Evolutionary conservation across 257 asterid species (phyloP).

Genomic region (Penstemon eatonii): DNA sequence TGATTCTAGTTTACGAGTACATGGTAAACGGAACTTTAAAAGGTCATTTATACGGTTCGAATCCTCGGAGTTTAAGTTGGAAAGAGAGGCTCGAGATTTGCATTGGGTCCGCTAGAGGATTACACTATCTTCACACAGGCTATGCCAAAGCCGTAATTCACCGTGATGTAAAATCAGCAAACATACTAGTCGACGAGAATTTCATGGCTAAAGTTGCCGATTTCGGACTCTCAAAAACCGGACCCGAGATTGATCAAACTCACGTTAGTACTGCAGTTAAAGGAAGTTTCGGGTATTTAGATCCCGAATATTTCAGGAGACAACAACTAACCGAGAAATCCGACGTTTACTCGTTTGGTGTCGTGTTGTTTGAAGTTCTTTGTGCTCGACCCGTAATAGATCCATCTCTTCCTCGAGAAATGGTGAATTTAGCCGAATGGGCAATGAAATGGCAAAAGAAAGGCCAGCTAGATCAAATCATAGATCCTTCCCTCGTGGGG

Average conservation of each 20-base stretch:
- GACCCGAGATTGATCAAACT: slow-evolving; percentile 84
- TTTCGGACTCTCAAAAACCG: slow-evolving; percentile 79
- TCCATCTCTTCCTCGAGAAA: slow-evolving; percentile 76
- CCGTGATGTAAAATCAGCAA: slow-evolving; percentile 84
- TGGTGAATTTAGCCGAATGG: slow-evolving; percentile 88
- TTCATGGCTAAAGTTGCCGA: slow-evolving; percentile 81
- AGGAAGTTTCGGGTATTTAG: no score
- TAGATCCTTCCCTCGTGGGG: slow-evolving; percentile 57
- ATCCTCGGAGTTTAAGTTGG: slow-evolving; percentile 61
- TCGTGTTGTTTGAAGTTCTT: slow-evolving; percentile 66
- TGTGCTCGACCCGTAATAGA: slow-evolving; percentile 87
- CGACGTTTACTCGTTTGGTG: slow-evolving; percentile 79
- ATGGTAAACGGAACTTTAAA: slow-evolving; percentile 87
- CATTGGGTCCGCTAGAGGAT: slow-evolving; percentile 80
- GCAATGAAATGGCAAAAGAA: slow-evolving; percentile 74
- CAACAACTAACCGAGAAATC: slow-evolving; percentile 22
- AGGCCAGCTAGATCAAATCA: slow-evolving; percentile 67
- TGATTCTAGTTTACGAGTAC: slow-evolving; percentile 36
- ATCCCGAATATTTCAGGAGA: no score
- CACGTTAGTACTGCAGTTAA: slow-evolving; percentile 71
- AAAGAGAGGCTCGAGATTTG: slow-evolving; percentile 81
- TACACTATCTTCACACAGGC: slow-evolving; percentile 86
- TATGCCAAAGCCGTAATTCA: slow-evolving; percentile 69
- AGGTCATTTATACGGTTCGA: slow-evolving; percentile 66
- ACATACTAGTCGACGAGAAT: slow-evolving; percentile 81